Evolutionary conservation across 2,329 filamentous ascomycete genomes (phyloP).

Genomic region (Lasiodiplodia hormozganensis): DNA sequence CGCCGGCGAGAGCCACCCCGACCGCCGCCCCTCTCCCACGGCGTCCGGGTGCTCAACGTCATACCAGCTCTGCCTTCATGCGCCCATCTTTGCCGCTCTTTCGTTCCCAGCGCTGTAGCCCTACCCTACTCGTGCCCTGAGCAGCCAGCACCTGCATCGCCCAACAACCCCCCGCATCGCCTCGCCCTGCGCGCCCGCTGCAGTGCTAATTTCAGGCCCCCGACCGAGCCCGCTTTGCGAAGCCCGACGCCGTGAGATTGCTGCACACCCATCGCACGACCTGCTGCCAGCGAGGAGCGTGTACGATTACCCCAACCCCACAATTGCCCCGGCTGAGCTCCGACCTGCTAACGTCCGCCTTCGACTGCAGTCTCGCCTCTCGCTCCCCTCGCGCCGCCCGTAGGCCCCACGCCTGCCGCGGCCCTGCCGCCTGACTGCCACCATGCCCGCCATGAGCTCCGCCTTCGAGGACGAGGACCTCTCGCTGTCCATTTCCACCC

Average conservation of each 20-base stretch:
- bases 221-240: constrained; percentile 13
- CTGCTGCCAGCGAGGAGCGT: constrained; percentile 4
- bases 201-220: constrained; percentile 18
- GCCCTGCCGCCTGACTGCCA: constrained; percentile 13
- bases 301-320: constrained; percentile 19
- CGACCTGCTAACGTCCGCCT: constrained; percentile 11
- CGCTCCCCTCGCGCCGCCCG: not conserved
- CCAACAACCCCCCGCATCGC: constrained; percentile 7
- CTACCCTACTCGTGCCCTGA: constrained; percentile 30
- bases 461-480: constrained; percentile 72
- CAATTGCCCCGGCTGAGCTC: constrained; percentile 21
- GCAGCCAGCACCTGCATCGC: constrained; percentile 21
- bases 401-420: not conserved
- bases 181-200: constrained; percentile 3
- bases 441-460: constrained; percentile 43
- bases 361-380: not conserved
- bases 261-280: constrained; percentile 1
- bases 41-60: constrained; percentile 22
- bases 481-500: constrained; percentile 33
- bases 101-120: constrained; percentile 14
- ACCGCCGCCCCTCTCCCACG: constrained; percentile 11
- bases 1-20: constrained; percentile 5
- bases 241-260: constrained; percentile 16
- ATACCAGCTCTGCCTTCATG: constrained; percentile 27
- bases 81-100: constrained; percentile 27